A percentile compares a stretch with the other conserved stretches of the same genome.
phyloP scores from a whole-genome alignment of 768 basidiomycete species.

The Suillus bovinus region DNA sequence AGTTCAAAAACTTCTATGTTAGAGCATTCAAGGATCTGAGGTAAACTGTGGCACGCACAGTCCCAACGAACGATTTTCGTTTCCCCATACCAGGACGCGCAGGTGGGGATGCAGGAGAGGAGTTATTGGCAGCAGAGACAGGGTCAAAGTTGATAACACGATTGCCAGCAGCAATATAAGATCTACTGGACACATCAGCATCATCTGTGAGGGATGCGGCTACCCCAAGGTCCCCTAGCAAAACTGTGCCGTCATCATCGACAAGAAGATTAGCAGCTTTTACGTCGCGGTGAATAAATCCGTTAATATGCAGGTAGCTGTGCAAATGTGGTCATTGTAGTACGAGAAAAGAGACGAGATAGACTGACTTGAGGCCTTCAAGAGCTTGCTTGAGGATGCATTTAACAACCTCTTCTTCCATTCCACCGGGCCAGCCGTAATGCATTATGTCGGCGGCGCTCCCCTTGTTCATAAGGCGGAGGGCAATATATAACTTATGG shows the following conservation, averaged over 20 bases:
- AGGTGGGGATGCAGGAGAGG: background rate
- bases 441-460: constrained; percentile 84
- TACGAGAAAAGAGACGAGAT: constrained; percentile 9
- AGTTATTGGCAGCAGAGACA: constrained; percentile 16
- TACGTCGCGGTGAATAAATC: constrained; percentile 90
- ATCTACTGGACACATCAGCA: constrained; percentile 38
- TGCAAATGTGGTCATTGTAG: background rate
- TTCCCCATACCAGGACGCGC: constrained; percentile 61
- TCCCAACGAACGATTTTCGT: constrained; percentile 91
- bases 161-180: constrained; percentile 18
- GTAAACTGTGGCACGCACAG: constrained; percentile 45
- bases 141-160: constrained; percentile 39
- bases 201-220: constrained; percentile 83
- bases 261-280: constrained; percentile 94
- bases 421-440: constrained; percentile 84
- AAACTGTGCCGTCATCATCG: constrained; percentile 87
- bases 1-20: background rate
- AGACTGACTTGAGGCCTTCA: constrained; percentile 82
- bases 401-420: constrained; percentile 87
- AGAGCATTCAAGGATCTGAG: constrained; percentile 3
- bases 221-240: constrained; percentile 91
- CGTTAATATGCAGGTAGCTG: constrained; percentile 87
- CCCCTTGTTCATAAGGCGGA: constrained; percentile 88
- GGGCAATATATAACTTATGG: constrained; percentile 81
- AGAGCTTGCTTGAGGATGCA: constrained; percentile 86